Evolutionary conservation across 768 basidiomycete species (phyloP).

Genomic region (Mycena haematopus): DNA sequence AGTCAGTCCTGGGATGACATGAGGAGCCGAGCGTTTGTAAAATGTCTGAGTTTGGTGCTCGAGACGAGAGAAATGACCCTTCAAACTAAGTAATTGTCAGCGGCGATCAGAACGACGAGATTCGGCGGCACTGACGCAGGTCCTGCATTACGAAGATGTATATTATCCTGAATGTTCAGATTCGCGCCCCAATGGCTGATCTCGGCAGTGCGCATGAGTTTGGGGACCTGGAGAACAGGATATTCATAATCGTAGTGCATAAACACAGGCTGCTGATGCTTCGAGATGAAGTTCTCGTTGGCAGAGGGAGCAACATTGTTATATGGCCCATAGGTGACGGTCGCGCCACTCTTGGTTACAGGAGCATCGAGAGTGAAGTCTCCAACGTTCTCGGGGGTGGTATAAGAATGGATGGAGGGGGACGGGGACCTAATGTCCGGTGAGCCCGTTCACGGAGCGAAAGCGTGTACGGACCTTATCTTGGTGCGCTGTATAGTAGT

Average conservation of each 20-base stretch:
- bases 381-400: constrained; percentile 66
- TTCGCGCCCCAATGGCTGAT: constrained; percentile 98
- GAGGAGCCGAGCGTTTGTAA: constrained; percentile 68
- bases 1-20: constrained; percentile 75
- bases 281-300: constrained; percentile 57
- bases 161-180: constrained; percentile 90
- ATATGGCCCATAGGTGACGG: constrained; percentile 90
- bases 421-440: constrained; percentile 61
- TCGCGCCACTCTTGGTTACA: constrained; percentile 77
- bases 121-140: constrained; percentile 67
- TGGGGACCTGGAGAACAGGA: constrained; percentile 79
- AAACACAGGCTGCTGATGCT: constrained; percentile 67
- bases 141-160: constrained; percentile 87
- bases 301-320: constrained; percentile 73
- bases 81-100: constrained; percentile 61
- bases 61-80: constrained; percentile 94
- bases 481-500: constrained; percentile 87
- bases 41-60: constrained; percentile 81
- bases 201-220: constrained; percentile 79
- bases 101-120: constrained; percentile 12
- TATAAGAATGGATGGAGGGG: constrained; percentile 75
- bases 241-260: constrained; percentile 87
- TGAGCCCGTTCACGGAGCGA: constrained; percentile 9
- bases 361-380: constrained; percentile 64
- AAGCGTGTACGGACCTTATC: constrained; percentile 59